Evolutionary conservation across 345 rosid genomes (phyloP), one percentile per base, ranked within the genome.

Genomic region (Limnanthes douglasii): DNA sequence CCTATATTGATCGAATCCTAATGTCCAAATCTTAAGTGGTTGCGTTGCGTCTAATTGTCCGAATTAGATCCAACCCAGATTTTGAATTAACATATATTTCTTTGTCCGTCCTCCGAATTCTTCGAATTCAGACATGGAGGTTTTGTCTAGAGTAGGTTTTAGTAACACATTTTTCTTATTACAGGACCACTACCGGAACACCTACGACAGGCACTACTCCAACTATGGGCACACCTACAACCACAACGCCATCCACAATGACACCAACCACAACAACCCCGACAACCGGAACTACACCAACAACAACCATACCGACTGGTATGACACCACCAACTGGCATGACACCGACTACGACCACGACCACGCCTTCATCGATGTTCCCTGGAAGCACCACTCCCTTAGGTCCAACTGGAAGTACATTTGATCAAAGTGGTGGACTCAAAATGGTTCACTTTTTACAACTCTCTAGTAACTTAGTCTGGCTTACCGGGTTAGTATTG

Each of bases 351-450:
- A n/a, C n/a, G n/a, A n/a, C 10, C 11, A 32, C 51, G 21, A 37
- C 62, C 27, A 32, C 50, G 0, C 10, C 48, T 9, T 9, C 56
- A 3, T 12, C 29, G 4, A 11, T 16, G 40, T 57, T 57, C 16
- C 62, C 62, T 43, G 47, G 6, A 6, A 49, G 11, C 44, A 15
- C 4, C 18, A 25, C 32, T 1, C 10, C 10, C 2, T 11, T 57
- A 46, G 62, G 62, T 28, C 62, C 62, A 7, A 37, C 62, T 5
- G 16, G 47, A 25, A 57, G 48, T 48, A 49, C 50, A 18, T 37
- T 46, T 36, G 62, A 57, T 32, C 56, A 45, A 1, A 50, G 18
- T 37, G n/a, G 24, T 18, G 62, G 54, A 36, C n/a, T n/a, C n/a
- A n/a, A n/a, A n/a, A n/a, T n/a, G n/a, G n/a, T n/a, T n/a, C n/a